A percentile compares a stretch with the other conserved stretches of the same genome.
Evolutionary conservation across 1,284 basidiomycete species (phyloP).

Genomic region (Cryptococcus sp.): DNA sequence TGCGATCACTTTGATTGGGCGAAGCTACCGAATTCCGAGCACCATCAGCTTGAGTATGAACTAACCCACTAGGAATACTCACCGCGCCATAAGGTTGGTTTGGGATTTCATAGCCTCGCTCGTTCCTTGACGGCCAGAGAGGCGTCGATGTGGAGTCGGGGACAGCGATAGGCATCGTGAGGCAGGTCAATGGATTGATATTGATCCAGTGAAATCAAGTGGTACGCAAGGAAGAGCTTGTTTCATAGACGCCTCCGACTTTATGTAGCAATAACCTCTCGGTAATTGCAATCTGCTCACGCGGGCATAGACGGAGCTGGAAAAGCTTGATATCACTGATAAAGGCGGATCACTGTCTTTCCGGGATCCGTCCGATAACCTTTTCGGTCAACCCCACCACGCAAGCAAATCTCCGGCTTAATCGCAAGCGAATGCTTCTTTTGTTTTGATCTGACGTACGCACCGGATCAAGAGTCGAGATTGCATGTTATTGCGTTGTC

Average conservation of each 20-base stretch:
- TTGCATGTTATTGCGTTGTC: too few relatives aligned
- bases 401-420: too few relatives aligned
- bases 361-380: slow-evolving; percentile 8
- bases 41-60: not conserved
- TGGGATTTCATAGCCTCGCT: slow-evolving; percentile 25
- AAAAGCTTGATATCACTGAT: not conserved
- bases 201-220: too few relatives aligned
- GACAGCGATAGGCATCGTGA: slow-evolving; percentile 5
- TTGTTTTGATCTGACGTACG: too few relatives aligned
- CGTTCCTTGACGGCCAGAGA: slow-evolving; percentile 17
- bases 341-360: not conserved
- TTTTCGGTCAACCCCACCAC: not conserved
- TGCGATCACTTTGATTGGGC: slow-evolving; percentile 21
- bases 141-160: not conserved
- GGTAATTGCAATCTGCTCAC: too few relatives aligned
- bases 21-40: slow-evolving; percentile 1
- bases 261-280: not conserved
- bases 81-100: slow-evolving; percentile 22
- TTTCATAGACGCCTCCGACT: not conserved
- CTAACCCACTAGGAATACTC: not conserved
- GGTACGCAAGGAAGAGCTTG: not conserved
- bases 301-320: too few relatives aligned
- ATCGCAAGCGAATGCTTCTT: too few relatives aligned
- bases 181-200: too few relatives aligned
- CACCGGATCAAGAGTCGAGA: not conserved